Base-by-base conservation (phyloP, 768 basidiomycete genomes). In the Tulasnella sp. region DNA sequence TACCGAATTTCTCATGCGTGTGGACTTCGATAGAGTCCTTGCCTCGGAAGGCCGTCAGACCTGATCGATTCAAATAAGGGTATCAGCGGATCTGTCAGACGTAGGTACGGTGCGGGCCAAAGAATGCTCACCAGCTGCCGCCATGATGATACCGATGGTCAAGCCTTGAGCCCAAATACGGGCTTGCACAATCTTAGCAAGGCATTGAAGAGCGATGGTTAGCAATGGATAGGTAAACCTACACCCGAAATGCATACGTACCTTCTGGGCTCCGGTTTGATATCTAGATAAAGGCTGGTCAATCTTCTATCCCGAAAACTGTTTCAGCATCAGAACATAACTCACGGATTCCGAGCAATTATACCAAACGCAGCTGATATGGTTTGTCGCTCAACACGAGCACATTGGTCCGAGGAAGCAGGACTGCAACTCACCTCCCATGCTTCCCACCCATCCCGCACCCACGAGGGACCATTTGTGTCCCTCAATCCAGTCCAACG, bases 381-480 rank as follows among this genome's bases (percentile, higher is more conserved):
- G 23, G 26, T 56, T 7, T 15, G n/a, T n/a, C n/a, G n/a, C n/a
- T n/a, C n/a, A n/a, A n/a, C n/a, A n/a, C n/a, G 21, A 43, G 23
- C 41, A 43, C 27, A 47, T 19, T 29, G 21, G 19, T 13, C 26
- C 13, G 23, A 10, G 26, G 1, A 3, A n/a, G 23, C 29, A 56
- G 26, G 43, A 0, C 43, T 29, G 43, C 47, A 49, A 38, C 58
- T 59, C 4, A 59, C 58, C 58, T 5, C 75, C 77, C 66, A 89
- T 76, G 69, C 83, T 81, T 9, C 76, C 69, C 0, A 84, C 86
- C 88, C 88, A 90, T 47, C 82, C 78, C 41, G 83, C 84, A 34
- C 83, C 75, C 63, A 90, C 85, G 62, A 86, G 69, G 63, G 80
- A 80, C 66, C 85, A 83, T 69, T 88, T 79, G 65, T 88, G 84